Evolutionary conservation across 2,329 filamentous ascomycete genomes (phyloP), one percentile per base, ranked within the genome.

Genomic region (Penicillium brasilianum): DNA sequence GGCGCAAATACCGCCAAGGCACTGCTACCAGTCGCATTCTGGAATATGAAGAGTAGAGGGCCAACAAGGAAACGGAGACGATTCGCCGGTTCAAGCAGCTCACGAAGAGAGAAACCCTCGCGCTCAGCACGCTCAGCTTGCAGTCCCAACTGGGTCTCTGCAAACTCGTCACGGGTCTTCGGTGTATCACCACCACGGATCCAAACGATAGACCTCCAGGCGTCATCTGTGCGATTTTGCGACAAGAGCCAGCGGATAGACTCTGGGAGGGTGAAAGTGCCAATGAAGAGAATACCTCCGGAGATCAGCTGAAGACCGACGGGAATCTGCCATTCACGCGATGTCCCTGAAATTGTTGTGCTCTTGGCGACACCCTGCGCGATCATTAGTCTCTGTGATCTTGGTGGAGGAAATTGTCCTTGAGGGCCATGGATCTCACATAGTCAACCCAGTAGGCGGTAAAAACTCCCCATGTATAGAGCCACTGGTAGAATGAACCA

Each of bases 181-280:
- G 72, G 64, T 3, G 76, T 76, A 48, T 75, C 73, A 53, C 77
- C 76, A 3, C 76, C 81, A 10, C 82, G 77, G 55, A 83, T 80
- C 81, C 80, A 84, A 43, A 70, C 71, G 13, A 66, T 64, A 13
- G 64, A 60, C 34, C 57, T 61, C 62, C 64, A 66, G 14, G 64
- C 61, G 48, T 66, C 64, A 3, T 73, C 76, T 74, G 79, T 8
- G 78, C 80, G 60, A 25, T 59, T 56, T 22, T 62, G 32, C 7
- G 49, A 50, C 55, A 62, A 44, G 5, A 88, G 79, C 85, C 86
- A 88, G 56, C 87, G 76, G 1, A 87, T 87, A 0, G 84, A 87
- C 67, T 89, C 87, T 0, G 87, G 87, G 1, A 88, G 75, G 63
- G 87, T 82, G 64, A 82, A 85, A 11, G 81, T 77, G 39, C 81